A percentile compares a stretch with the other conserved stretches of the same genome.
phyloP scores from a whole-genome alignment of 139 green algal genomes.

The Spirogloea muscicola region DNA sequence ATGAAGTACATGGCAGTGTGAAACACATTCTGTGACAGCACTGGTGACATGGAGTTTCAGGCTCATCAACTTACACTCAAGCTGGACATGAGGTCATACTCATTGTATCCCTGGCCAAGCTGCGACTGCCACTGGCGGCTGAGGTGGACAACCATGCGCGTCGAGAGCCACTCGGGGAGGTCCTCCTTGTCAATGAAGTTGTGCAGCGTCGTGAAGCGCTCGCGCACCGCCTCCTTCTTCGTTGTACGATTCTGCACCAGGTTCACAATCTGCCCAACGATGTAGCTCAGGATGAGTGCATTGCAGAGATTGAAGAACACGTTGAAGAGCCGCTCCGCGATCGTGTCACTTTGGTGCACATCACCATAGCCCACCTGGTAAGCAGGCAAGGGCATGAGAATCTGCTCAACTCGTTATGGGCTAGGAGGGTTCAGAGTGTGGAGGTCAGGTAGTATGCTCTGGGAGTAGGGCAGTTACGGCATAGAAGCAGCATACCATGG shows the following conservation, averaged over 20 bases:
- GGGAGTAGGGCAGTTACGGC: no score
- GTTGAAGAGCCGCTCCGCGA: background rate
- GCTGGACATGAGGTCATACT: background rate
- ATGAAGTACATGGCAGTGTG: no score
- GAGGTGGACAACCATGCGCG: background rate
- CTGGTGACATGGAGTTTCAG: no score
- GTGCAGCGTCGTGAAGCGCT: slow-evolving; percentile 11
- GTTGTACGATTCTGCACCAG: background rate
- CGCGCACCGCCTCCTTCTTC: background rate
- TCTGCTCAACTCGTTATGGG: no score
- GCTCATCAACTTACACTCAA: slow-evolving; percentile 13
- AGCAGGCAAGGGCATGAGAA: background rate
- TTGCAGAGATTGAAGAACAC: background rate
- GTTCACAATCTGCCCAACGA: background rate
- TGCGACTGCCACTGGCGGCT: slow-evolving; percentile 7
- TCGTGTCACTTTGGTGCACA: background rate
- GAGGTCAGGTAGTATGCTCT: no score
- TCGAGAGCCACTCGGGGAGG: background rate
- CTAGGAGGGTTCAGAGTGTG: background rate
- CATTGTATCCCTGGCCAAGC: background rate
- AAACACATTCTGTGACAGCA: no score
- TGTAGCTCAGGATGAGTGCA: background rate
- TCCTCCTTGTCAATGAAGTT: background rate
- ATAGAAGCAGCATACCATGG: no score
- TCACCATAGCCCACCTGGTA: slow-evolving; percentile 12